Conservation (phyloP, 176 grass and related monocot genomes). For the Carex scoparia region DNA sequence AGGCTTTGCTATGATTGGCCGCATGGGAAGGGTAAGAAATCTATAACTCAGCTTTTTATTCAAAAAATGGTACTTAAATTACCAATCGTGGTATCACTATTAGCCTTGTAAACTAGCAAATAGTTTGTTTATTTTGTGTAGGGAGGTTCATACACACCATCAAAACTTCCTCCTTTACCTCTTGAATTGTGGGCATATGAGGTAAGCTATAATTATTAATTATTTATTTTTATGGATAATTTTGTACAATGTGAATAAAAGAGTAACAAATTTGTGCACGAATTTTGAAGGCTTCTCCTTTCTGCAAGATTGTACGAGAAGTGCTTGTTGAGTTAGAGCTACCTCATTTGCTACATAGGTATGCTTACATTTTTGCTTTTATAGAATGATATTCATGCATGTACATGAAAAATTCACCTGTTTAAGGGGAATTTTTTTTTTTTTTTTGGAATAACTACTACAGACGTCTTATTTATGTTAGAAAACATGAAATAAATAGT, state of each 20-base stretch:
- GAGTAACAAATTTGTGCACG: conserved; percentile 4
- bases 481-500: not conserved
- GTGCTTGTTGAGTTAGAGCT: conserved; percentile 84
- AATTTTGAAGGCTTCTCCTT: conserved; percentile 66
- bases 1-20: conserved; percentile 66
- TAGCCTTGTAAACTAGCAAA: conserved; percentile 8
- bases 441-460: not conserved
- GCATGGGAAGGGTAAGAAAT: conserved; percentile 56
- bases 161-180: conserved; percentile 60
- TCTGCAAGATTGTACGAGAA: conserved; percentile 85
- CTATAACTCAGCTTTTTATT: not conserved
- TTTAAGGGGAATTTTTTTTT: not conserved
- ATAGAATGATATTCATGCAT: not conserved
- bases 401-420: not conserved
- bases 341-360: conserved; percentile 86
- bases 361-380: not conserved
- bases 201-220: conserved; percentile 32
- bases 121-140: conserved; percentile 26
- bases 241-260: not conserved
- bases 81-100: conserved; percentile 1
- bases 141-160: conserved; percentile 61
- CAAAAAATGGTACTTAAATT: not conserved
- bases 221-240: not conserved
- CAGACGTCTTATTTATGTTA: not conserved
- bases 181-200: conserved; percentile 96